Evolutionary conservation across 208 protist genomes (phyloP), one percentile per base, ranked within the genome.

Genomic region (Herpetomonas tarakana): DNA sequence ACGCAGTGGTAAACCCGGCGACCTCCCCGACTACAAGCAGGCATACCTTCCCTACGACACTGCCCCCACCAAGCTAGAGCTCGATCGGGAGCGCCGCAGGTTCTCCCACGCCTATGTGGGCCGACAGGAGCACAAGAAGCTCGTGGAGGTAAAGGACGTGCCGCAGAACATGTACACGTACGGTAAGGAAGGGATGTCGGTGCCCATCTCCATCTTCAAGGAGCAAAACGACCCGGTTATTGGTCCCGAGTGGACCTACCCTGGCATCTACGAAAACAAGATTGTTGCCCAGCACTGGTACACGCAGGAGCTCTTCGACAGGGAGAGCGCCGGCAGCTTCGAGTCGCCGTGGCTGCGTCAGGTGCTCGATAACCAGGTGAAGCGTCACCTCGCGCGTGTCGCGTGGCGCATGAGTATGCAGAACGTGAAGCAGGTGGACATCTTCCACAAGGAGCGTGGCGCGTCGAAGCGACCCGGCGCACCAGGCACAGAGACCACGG

Each of bases 211-310:
- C 11, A 78, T 96, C 58, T 96, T 96, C 59, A 96, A 96, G 55
- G 86, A 96, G 3, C 86, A 96, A 46, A 25, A 74, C 16, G 90
- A 96, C 52, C 90, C 90, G 6, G 77, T 96, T 21, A 93, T 96
- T 29, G 86, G 86, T 3, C 90, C 90, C 0, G 86, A 96, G 72
- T 93, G 86, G 86, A 93, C 86, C 11, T 96, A 96, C 55, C 90
- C 90, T 0, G 90, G 90, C 18, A 96, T 96, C 51, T 96, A 91
- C 62, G 90, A 96, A 53, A 96, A 93, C 73, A 96, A 96, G 59
- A 81, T 93, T 24, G 86, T 74, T 0, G 76, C 83, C 0, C 86
- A 92, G 67, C 86, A 88, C 16, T 87, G 80, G 80, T 92, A 85
- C 62, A 72, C 71, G 27, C 77, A 93, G 56, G 87, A 96, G 54